Evolutionary conservation across 768 basidiomycete species (phyloP).

Genomic region (Porphyrellus cyaneotinctus): DNA sequence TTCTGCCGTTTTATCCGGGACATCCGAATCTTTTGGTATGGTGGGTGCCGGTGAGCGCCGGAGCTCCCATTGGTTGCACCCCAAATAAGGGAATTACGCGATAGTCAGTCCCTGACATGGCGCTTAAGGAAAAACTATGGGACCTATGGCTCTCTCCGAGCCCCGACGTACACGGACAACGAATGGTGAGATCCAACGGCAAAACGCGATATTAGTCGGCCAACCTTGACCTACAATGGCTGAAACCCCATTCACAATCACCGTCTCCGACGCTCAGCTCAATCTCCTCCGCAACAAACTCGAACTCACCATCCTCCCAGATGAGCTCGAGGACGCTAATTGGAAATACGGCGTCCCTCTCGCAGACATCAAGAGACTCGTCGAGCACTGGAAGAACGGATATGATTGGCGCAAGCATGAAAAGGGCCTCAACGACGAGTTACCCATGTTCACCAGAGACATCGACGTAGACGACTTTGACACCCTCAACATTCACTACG

Average conservation of each 20-base stretch:
- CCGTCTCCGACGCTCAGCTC: constrained; percentile 42
- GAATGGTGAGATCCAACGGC: too few species aligned
- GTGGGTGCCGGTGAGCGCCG: too few species aligned
- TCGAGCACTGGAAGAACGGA: constrained; percentile 46
- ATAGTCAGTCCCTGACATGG: too few species aligned
- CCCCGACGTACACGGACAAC: too few species aligned
- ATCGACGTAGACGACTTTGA: constrained; percentile 47
- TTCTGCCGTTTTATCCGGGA: not conserved
- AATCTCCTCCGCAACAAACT: constrained; percentile 44
- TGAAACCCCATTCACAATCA: constrained; percentile 46
- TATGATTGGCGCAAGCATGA: constrained; percentile 58
- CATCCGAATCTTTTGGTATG: too few species aligned
- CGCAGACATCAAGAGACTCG: constrained; percentile 44
- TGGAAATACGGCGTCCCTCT: constrained; percentile 53
- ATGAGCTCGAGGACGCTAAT: constrained; percentile 49
- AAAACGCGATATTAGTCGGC: not conserved
- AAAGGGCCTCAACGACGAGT: constrained; percentile 42
- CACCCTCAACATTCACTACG: constrained; percentile 51
- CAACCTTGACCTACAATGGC: not conserved
- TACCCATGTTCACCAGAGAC: constrained; percentile 54
- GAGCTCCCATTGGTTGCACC: too few species aligned
- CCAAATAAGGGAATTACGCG: too few species aligned
- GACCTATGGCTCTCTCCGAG: too few species aligned
- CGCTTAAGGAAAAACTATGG: too few species aligned
- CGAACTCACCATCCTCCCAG: constrained; percentile 45